Percentiles rank a stretch among this genome's conserved stretches.
Conservation (phyloP, 2,329 filamentous ascomycete species). For the Cladosporium halotolerans region DNA sequence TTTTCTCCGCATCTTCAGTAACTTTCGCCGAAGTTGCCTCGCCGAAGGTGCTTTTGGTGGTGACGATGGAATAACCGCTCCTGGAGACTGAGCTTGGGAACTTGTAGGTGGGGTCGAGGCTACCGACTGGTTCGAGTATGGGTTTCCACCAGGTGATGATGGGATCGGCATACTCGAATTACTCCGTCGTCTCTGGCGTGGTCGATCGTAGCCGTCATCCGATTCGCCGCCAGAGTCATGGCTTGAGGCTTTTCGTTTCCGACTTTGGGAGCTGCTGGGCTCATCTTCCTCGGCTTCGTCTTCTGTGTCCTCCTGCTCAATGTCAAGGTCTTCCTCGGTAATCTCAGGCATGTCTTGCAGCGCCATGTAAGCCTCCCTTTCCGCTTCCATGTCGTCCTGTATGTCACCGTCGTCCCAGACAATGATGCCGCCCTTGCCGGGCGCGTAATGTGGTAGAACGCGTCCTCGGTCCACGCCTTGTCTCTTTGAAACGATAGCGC, state of each 20-base stretch:
- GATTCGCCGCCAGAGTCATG: constrained; percentile 59
- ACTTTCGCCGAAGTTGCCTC: constrained; percentile 62
- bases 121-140: constrained; percentile 21
- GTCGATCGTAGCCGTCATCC: constrained; percentile 66
- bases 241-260: constrained; percentile 73
- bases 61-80: constrained; percentile 41
- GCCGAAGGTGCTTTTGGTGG: constrained; percentile 62
- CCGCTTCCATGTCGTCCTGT: constrained; percentile 66
- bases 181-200: constrained; percentile 73
- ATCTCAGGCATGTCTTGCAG: constrained; percentile 86
- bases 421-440: constrained; percentile 79
- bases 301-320: constrained; percentile 52
- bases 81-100: constrained; percentile 37
- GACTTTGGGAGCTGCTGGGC: constrained; percentile 39
- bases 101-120: constrained; percentile 34
- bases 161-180: constrained; percentile 71
- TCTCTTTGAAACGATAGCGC: constrained; percentile 43
- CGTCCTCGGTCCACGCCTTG: constrained; percentile 66
- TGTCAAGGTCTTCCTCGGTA: constrained; percentile 63
- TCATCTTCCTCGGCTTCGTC: constrained; percentile 47
- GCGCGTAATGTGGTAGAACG: constrained; percentile 64
- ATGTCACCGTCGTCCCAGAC: constrained; percentile 97
- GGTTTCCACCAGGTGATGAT: constrained; percentile 50
- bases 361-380: constrained; percentile 78
- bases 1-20: constrained; percentile 68